phyloP scores from a whole-genome alignment of 2,329 filamentous ascomycete genomes.

The Diplodia mutila region DNA sequence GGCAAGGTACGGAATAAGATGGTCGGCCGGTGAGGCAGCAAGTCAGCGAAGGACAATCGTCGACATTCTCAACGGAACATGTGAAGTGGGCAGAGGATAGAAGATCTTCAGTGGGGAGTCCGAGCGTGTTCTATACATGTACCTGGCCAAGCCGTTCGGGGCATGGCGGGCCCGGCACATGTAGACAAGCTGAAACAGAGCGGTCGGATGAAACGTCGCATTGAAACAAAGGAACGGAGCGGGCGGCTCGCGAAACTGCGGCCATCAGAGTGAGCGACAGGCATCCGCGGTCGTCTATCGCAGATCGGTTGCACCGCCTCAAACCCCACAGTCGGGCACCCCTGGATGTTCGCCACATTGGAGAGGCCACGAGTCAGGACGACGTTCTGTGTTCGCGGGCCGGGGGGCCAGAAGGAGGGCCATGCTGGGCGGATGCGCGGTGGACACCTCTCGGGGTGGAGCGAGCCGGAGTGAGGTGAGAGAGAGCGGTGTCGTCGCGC shows the following conservation, averaged over 20 bases:
- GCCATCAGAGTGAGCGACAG: not conserved
- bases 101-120: conserved; percentile 3
- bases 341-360: conserved; percentile 17
- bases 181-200: conserved; percentile 15
- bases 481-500: not conserved
- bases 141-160: not conserved
- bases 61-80: not conserved
- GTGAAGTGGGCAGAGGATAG: conserved; percentile 1
- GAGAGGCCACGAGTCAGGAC: not conserved
- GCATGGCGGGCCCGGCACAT: not conserved
- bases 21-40: not conserved
- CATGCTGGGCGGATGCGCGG: conserved; percentile 12
- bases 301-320: conserved; percentile 22
- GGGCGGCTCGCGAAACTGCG: not conserved
- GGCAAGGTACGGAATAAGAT: not conserved
- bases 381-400: too few species aligned
- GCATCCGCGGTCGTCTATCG: conserved; percentile 20
- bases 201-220: conserved; percentile 18
- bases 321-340: conserved; percentile 12
- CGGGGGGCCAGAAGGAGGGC: not conserved
- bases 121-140: conserved; percentile 15
- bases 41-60: not conserved
- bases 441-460: not conserved
- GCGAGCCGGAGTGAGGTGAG: conserved; percentile 1
- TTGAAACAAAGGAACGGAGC: conserved; percentile 12